Evolutionary conservation across 1,139 yeast genomes (phyloP).

Genomic region (Candida neerlandica): DNA sequence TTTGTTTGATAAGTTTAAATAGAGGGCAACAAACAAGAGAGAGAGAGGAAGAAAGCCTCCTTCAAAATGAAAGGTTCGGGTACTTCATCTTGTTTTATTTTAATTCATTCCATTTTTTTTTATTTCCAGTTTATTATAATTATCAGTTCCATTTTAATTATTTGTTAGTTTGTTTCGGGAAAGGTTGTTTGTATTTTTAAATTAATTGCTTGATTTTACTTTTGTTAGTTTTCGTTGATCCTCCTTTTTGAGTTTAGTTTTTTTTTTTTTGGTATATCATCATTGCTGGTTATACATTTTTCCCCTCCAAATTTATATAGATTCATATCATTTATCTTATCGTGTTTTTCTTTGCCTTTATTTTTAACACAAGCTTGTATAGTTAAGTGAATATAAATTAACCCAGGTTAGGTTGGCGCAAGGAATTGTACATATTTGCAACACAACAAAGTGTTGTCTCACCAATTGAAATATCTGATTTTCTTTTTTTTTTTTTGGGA

Average conservation of each 20-base stretch:
- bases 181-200: slow-evolving; percentile 1
- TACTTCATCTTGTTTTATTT: neutral
- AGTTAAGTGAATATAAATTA: neutral
- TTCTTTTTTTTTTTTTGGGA: neutral
- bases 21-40: neutral
- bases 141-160: neutral
- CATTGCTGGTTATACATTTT: neutral
- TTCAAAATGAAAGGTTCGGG: neutral
- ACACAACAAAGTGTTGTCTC: slow-evolving; percentile 3
- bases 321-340: neutral
- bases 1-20: slow-evolving; percentile 21
- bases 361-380: slow-evolving; percentile 1
- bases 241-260: neutral
- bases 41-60: neutral
- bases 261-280: neutral
- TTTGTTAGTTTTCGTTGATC: neutral
- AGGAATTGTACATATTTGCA: neutral
- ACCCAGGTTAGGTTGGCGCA: neutral
- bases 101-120: neutral
- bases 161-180: neutral
- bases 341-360: slow-evolving; percentile 2
- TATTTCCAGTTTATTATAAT: neutral
- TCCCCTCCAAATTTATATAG: neutral
- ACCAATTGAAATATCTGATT: slow-evolving; percentile 2
- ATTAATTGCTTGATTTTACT: neutral